These are phyloP conservation scores for Durusdinium trenchii DNA, from an alignment of 73 alveolate species.

Conservation along the genomic window DNA sequence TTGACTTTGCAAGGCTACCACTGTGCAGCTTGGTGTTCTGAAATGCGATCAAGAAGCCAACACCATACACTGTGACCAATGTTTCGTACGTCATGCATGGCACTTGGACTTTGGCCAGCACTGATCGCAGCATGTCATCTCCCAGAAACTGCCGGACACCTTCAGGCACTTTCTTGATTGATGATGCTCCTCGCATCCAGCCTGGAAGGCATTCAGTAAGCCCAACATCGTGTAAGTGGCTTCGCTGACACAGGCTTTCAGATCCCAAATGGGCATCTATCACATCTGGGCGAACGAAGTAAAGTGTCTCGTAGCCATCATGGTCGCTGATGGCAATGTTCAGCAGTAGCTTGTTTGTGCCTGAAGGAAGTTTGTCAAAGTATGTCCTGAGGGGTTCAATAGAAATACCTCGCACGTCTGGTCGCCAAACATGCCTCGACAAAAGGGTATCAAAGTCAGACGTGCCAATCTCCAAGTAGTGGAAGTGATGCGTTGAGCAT, in stretches of 20 bases:
- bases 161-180: slow-evolving; percentile 14
- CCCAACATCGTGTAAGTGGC: neutral
- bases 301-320: slow-evolving; percentile 42
- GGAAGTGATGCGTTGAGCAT: slow-evolving; percentile 8
- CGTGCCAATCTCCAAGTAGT: slow-evolving; percentile 71
- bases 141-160: slow-evolving; percentile 61
- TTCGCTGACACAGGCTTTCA: slow-evolving; percentile 36
- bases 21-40: neutral
- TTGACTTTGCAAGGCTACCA: neutral
- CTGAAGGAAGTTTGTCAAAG: slow-evolving; percentile 54
- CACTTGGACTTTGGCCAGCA: slow-evolving; percentile 56
- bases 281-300: slow-evolving; percentile 75
- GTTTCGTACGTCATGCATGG: slow-evolving; percentile 77
- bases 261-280: slow-evolving; percentile 51
- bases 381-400: slow-evolving; percentile 51
- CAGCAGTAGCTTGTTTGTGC: slow-evolving; percentile 42
- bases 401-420: slow-evolving; percentile 54
- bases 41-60: neutral
- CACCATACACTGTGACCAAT: slow-evolving; percentile 47
- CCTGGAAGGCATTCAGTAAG: slow-evolving; percentile 43
- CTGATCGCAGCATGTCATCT: neutral
- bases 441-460: slow-evolving; percentile 61
- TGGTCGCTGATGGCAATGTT: slow-evolving; percentile 73
- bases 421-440: slow-evolving; percentile 52
- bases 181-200: slow-evolving; percentile 67